Percentiles rank a stretch among this genome's conserved stretches.
Evolutionary conservation across 2,329 filamentous ascomycete genomes (phyloP).

Genomic region (Botrytis medusae): DNA sequence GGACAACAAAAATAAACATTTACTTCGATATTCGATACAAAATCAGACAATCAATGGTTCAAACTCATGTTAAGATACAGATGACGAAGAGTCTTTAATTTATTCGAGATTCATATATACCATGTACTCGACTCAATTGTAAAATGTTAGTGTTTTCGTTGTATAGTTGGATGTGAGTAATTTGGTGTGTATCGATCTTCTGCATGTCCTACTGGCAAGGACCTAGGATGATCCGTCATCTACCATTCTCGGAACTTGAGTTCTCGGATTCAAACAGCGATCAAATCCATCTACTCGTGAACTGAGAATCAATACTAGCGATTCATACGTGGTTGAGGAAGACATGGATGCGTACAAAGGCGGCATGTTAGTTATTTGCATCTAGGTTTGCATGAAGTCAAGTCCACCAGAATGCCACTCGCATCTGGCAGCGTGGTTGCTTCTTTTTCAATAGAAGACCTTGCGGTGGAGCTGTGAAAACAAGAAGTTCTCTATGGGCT

Average conservation of each 20-base stretch:
- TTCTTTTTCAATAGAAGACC: conserved; percentile 31
- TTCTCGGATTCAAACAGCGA: conserved; percentile 52
- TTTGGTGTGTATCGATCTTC: conserved; percentile 48
- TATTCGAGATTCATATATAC: not conserved
- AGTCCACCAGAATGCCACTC: conserved; percentile 56
- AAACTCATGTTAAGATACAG: not conserved
- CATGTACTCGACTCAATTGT: not conserved
- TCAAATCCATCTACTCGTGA: conserved; percentile 50
- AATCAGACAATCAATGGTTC: not conserved
- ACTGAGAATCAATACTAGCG: conserved; percentile 47
- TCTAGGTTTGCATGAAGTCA: conserved; percentile 48
- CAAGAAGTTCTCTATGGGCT: conserved; percentile 40
- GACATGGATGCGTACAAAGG: conserved; percentile 49
- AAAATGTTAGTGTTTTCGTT: not conserved
- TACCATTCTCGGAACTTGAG: conserved; percentile 52
- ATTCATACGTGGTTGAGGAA: conserved; percentile 54
- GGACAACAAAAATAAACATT: not conserved
- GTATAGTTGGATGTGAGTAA: not conserved
- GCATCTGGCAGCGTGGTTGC: conserved; percentile 48
- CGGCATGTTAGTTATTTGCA: conserved; percentile 45
- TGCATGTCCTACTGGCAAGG: conserved; percentile 48
- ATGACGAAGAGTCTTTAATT: not conserved
- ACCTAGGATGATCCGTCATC: conserved; percentile 50
- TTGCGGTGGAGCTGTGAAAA: conserved; percentile 27
- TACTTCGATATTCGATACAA: not conserved